Base-by-base conservation (phyloP, 2,329 filamentous ascomycete genomes). In the Aspergillus latus region DNA sequence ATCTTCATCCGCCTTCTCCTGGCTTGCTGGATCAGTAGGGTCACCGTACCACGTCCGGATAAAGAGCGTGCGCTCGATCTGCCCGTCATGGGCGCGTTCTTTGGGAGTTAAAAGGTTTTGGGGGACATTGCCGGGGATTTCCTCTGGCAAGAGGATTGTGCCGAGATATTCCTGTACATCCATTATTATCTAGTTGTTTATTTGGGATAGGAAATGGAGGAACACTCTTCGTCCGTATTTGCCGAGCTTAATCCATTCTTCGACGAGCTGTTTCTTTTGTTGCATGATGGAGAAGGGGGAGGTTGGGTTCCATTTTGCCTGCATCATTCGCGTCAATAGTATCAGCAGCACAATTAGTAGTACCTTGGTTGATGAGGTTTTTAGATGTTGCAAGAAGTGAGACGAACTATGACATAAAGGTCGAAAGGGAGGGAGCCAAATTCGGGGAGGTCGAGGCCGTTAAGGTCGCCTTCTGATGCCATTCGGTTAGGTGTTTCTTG, bases 21-120 rank as follows among this genome's bases (percentile, higher is more conserved):
- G 58, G 21, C 58, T 60, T 10, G 48, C 50, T 11, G 15, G 30
- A 28, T 64, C 48, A 26, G 26, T 36, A 11, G 37, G 11, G 8
- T 53, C 8, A 1, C 62, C 62, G 47, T 58, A 64, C 58, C 59
- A 64, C 13, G 62, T 64, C 21, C 62, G 58, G 36, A 62, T 60
- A 46, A 49, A 62, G 21, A 64, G 49, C 16, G 42, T 52, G 32
- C 30, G 3, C 3, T 37, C 40, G 15, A 53, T 47, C 34, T 58
- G 52, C 4, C 52, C 54, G 30, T 57, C 40, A 5, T 36, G 34
- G n/a, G 37, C 37, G 13, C 59, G 58, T 5, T 62, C 62, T 21
- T 49, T 30, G 28, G 49, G 40, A 13, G 49, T 51, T 2, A 63
- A 45, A 10, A 62, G 52, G 21, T 61, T 45, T 39, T 54, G 49